Conservation (phyloP, 2,329 filamentous ascomycete species). For the Aureobasidium vineae region DNA sequence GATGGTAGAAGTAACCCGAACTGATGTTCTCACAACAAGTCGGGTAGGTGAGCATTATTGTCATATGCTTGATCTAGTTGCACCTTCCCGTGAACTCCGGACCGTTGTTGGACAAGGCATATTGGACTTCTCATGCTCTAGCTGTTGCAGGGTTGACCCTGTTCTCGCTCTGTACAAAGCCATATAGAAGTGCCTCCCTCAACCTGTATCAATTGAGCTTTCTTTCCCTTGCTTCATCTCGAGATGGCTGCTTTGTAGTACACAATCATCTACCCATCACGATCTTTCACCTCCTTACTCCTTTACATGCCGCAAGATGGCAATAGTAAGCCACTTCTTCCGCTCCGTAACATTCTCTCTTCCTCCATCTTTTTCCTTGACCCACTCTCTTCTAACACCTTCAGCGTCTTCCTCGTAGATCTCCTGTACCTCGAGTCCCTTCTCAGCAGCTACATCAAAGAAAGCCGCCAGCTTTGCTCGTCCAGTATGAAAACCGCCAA, state of each 20-base stretch:
- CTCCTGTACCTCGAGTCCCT: constrained; percentile 59
- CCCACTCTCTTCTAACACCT: constrained; percentile 62
- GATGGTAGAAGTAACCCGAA: background rate
- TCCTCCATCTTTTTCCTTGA: constrained; percentile 54
- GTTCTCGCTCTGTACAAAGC: too few species aligned
- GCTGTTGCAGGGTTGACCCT: too few species aligned
- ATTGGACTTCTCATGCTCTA: too few species aligned
- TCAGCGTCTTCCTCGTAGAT: constrained; percentile 70
- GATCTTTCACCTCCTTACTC: background rate
- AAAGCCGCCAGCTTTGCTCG: constrained; percentile 64
- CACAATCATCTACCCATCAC: background rate
- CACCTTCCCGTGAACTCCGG: too few species aligned
- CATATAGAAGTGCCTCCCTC: too few species aligned
- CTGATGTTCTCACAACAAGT: background rate
- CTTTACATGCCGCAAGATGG: constrained; percentile 37
- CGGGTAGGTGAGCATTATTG: too few species aligned
- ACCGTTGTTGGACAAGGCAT: too few species aligned
- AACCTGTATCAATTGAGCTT: too few species aligned
- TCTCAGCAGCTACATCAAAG: constrained; percentile 56
- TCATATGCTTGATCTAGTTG: too few species aligned
- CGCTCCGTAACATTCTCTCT: constrained; percentile 60
- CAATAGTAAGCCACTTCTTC: constrained; percentile 70
- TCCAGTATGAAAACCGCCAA: constrained; percentile 72
- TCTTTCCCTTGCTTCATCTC: too few species aligned
- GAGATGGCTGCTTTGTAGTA: background rate